Evolutionary conservation across 2,329 filamentous ascomycete genomes (phyloP).

Genomic region (Ophiognomonia clavigignenti-juglandacearum): DNA sequence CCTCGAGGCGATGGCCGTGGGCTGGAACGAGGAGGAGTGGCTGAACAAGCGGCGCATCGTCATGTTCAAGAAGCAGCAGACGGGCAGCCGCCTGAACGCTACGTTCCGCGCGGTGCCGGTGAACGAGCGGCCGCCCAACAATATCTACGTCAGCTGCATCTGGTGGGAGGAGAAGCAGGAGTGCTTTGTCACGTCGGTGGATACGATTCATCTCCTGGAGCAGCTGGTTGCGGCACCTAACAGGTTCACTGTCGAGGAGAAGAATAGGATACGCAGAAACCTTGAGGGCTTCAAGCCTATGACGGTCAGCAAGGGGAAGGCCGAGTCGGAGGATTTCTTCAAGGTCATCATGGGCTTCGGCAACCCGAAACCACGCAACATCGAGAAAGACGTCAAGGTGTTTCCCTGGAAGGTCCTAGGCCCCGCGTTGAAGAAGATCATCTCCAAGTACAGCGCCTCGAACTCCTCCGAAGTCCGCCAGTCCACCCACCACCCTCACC

Average conservation of each 20-base stretch:
- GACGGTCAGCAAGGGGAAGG: slow-evolving; percentile 89
- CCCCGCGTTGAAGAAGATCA: slow-evolving; percentile 92
- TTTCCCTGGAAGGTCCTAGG: slow-evolving; percentile 92
- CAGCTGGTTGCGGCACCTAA: slow-evolving; percentile 71
- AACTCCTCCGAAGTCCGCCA: slow-evolving; percentile 19
- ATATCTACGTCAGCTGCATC: slow-evolving; percentile 95
- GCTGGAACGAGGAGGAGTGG: slow-evolving; percentile 80
- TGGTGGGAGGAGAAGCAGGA: slow-evolving; percentile 90
- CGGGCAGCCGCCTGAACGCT: slow-evolving; percentile 74
- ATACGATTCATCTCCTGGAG: slow-evolving; percentile 93
- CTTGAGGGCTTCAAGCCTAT: slow-evolving; percentile 88
- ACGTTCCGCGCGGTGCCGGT: slow-evolving; percentile 74
- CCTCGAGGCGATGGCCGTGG: slow-evolving; percentile 74
- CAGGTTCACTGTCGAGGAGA: slow-evolving; percentile 93
- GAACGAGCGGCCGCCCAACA: slow-evolving; percentile 75
- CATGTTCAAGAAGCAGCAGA: slow-evolving; percentile 78
- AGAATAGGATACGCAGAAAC: slow-evolving; percentile 95
- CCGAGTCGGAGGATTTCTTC: slow-evolving; percentile 95
- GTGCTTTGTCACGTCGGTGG: slow-evolving; percentile 92
- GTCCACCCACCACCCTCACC: slow-evolving; percentile 20
- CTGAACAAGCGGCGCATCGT: slow-evolving; percentile 78
- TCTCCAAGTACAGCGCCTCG: slow-evolving; percentile 79
- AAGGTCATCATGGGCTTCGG: slow-evolving; percentile 98
- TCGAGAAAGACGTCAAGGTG: slow-evolving; percentile 98
- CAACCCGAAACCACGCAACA: slow-evolving; percentile 91